Evolutionary conservation across 208 protist species (phyloP), one percentile per base, ranked within the genome.

Genomic region (Porcisia hertigi): DNA sequence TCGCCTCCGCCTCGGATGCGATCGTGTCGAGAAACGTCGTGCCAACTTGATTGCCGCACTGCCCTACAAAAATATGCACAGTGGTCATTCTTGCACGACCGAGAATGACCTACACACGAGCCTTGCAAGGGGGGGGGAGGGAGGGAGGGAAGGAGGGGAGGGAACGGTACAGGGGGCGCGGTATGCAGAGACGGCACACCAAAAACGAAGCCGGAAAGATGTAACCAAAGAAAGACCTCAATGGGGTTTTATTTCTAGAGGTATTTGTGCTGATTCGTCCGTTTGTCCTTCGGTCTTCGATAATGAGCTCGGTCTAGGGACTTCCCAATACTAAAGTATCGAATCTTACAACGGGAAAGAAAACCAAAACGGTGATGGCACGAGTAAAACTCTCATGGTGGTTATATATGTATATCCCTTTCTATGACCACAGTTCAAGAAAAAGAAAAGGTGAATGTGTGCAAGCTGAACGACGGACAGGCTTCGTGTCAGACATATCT

Each of bases 21-120:
- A 96, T 73, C 3, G 77, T 43, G 66, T 95, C 84, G 11, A 95
- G 87, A 77, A 97, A 97, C 9, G 75, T 25, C 18, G 86, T 62
- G 45, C 96, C 96, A 14, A 98, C 85, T 79, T 98, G 93, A 77
- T 96, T 98, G 54, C 96, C 96, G 75, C 94, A 98, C 80, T 98
- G 93, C 1, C 96, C 96, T 3, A 98, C 90, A 71, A 94, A 84
- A 0, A 94, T 82, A 77, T 96, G 86, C 3, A 92, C 83, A 43
- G 86, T 92, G 6, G 86, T 53, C 89, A 94, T 93, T 52, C 23
- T 52, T 30, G 20, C 63, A 34, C 43, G 9, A 18, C 2, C 41
- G 1, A 1, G 41, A 34, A 67, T 39, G 7, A 34, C 41, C 41
- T 23, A 49, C 23, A 25, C 63, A 36, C 39, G 30, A 30, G 30